These are phyloP conservation scores for Hebeloma cylindrosporum DNA, from an alignment of 768 basidiomycete species.

Conservation along the genomic window DNA sequence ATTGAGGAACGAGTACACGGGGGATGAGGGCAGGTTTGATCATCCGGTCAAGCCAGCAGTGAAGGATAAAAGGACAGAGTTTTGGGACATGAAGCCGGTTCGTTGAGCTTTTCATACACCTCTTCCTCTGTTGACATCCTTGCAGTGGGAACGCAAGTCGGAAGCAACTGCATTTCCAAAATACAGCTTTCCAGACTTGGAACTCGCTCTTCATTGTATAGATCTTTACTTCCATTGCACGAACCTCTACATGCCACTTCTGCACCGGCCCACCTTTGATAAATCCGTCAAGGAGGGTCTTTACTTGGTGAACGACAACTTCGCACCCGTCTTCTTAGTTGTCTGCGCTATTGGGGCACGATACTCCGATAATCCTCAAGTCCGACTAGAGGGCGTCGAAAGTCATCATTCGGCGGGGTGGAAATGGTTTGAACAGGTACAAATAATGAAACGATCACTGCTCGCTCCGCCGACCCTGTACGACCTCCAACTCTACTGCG, in stretches of 20 bases:
- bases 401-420: slow-evolving; percentile 53
- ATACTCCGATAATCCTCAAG: slow-evolving; percentile 56
- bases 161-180: slow-evolving; percentile 13
- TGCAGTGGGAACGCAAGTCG: slow-evolving; percentile 39
- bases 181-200: slow-evolving; percentile 49
- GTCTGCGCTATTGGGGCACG: slow-evolving; percentile 72
- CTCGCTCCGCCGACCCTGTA: slow-evolving; percentile 64
- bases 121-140: background rate
- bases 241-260: slow-evolving; percentile 63
- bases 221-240: slow-evolving; percentile 61
- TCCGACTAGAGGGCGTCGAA: slow-evolving; percentile 40
- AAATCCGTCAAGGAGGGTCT: slow-evolving; percentile 45
- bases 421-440: slow-evolving; percentile 70
- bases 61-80: slow-evolving; percentile 31
- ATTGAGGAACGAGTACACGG: slow-evolving; percentile 56
- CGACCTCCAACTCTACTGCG: slow-evolving; percentile 71
- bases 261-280: slow-evolving; percentile 74
- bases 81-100: slow-evolving; percentile 39
- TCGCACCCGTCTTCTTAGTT: slow-evolving; percentile 61
- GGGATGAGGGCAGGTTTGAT: slow-evolving; percentile 25
- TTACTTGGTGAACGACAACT: slow-evolving; percentile 49
- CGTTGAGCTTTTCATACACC: slow-evolving; percentile 14
- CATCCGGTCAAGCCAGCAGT: slow-evolving; percentile 3
- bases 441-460: slow-evolving; percentile 62
- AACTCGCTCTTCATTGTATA: slow-evolving; percentile 52